Percentiles rank a stretch among this genome's conserved stretches.
Conservation (phyloP, 768 basidiomycete genomes). For the Mycena belliarum region DNA sequence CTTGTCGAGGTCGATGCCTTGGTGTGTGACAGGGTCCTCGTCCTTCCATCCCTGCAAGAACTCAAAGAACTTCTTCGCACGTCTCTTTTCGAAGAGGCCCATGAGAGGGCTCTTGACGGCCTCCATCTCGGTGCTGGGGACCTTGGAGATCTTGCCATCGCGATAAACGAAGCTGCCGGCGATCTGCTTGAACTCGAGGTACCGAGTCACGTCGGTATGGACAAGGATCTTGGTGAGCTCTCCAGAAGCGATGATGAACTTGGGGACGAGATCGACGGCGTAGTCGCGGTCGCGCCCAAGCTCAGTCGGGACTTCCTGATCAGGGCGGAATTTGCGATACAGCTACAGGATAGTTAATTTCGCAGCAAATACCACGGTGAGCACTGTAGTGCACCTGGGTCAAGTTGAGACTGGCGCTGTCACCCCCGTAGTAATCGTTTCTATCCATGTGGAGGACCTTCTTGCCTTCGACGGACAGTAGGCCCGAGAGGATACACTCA, state of each 20-base stretch:
- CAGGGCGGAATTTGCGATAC: conserved; percentile 90
- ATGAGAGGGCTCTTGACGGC: conserved; percentile 93
- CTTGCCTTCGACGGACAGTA: conserved; percentile 99
- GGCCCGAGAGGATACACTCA: conserved; percentile 96
- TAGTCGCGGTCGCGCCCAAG: conserved; percentile 98
- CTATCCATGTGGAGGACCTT: conserved; percentile 99
- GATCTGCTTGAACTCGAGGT: conserved; percentile 99
- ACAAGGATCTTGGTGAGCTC: conserved; percentile 98
- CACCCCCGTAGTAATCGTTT: conserved; percentile 99
- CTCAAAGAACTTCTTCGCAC: conserved; percentile 98
- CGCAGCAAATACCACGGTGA: conserved; percentile 10
- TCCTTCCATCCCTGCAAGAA: conserved; percentile 96
- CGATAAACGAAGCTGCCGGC: conserved; percentile 97
- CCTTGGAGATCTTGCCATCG: conserved; percentile 95
- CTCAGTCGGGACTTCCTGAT: conserved; percentile 73
- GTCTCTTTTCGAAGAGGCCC: conserved; percentile 98
- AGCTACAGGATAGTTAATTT: conserved; percentile 52
- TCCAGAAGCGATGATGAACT: conserved; percentile 98
- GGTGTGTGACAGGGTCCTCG: conserved; percentile 93
- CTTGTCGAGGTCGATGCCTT: conserved; percentile 87
- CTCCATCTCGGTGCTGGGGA: conserved; percentile 96
- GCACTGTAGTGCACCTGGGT: conserved; percentile 71
- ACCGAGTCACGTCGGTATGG: conserved; percentile 97
- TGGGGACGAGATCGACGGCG: conserved; percentile 96
- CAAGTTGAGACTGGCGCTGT: conserved; percentile 94